Percentiles rank a stretch among this genome's conserved stretches.
phyloP scores from a whole-genome alignment of 345 rosid genomes.

The Eucalyptus pauciflora region DNA sequence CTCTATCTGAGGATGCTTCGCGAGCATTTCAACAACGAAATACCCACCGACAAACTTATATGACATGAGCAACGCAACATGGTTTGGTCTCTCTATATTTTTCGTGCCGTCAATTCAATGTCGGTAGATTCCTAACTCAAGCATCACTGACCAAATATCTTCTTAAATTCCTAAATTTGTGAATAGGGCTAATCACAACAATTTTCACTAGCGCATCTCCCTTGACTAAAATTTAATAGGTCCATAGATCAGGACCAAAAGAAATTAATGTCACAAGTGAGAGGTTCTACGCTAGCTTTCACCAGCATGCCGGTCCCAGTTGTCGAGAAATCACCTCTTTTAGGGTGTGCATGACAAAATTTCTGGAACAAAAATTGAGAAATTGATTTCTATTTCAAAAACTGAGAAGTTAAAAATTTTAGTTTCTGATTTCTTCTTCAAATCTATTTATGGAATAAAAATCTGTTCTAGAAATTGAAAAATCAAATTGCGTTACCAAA shows the following conservation, averaged over 20 bases:
- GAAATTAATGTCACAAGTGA: neutral
- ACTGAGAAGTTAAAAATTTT: no score
- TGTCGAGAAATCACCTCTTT: neutral
- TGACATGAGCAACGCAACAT: neutral
- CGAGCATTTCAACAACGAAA: neutral
- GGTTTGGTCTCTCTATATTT: neutral
- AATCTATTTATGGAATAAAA: no score
- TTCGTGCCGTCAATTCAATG: neutral
- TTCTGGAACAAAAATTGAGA: no score
- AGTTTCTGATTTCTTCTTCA: no score
- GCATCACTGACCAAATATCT: neutral
- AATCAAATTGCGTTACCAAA: no score
- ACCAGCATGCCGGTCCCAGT: neutral
- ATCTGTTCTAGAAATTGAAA: no score
- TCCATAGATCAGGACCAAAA: neutral
- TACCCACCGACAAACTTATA: neutral
- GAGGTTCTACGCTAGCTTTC: neutral
- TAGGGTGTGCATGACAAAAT: no score
- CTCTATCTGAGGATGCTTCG: neutral
- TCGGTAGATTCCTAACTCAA: neutral
- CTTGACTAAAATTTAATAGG: neutral
- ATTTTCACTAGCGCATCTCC: neutral
- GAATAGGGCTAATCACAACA: neutral
- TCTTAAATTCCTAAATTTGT: neutral
- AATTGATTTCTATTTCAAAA: no score